These are phyloP conservation scores for Naganishia friedmannii DNA, from an alignment of 768 basidiomycete genomes.

Conservation along the genomic window DNA sequence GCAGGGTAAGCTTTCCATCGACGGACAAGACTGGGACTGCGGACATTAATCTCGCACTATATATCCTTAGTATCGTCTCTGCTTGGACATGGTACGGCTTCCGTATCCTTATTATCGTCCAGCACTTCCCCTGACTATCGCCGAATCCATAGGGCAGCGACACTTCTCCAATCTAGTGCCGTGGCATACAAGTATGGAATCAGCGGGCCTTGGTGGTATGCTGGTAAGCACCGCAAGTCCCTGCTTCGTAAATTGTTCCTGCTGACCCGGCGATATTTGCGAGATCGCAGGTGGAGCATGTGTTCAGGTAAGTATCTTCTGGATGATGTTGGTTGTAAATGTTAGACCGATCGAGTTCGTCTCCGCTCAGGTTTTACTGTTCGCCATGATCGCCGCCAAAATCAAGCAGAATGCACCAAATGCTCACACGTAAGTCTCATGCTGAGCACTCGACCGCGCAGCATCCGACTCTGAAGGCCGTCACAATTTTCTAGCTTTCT, in stretches of 20 bases:
- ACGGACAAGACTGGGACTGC: too few species aligned
- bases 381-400: conserved; percentile 85
- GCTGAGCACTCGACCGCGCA: neutral
- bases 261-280: conserved; percentile 5
- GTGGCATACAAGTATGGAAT: conserved; percentile 83
- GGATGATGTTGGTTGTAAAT: conserved; percentile 20
- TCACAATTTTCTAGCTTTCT: conserved; percentile 73
- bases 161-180: conserved; percentile 60
- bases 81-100: conserved; percentile 65
- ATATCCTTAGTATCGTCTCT: conserved; percentile 30
- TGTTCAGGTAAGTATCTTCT: neutral
- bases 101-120: neutral
- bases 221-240: conserved; percentile 41
- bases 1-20: conserved; percentile 66
- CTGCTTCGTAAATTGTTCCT: neutral
- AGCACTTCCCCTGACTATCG: neutral
- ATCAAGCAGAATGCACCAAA: conserved; percentile 82
- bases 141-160: conserved; percentile 48
- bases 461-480: too few species aligned
- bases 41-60: neutral
- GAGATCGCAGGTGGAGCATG: conserved; percentile 7
- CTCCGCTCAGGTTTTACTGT: conserved; percentile 65
- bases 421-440: conserved; percentile 41
- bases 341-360: neutral
- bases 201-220: conserved; percentile 75